A percentile compares a stretch with the other conserved stretches of the same genome.
Evolutionary conservation across 2,329 filamentous ascomycete genomes (phyloP).

Genomic region (Leptographium radiaticola): DNA sequence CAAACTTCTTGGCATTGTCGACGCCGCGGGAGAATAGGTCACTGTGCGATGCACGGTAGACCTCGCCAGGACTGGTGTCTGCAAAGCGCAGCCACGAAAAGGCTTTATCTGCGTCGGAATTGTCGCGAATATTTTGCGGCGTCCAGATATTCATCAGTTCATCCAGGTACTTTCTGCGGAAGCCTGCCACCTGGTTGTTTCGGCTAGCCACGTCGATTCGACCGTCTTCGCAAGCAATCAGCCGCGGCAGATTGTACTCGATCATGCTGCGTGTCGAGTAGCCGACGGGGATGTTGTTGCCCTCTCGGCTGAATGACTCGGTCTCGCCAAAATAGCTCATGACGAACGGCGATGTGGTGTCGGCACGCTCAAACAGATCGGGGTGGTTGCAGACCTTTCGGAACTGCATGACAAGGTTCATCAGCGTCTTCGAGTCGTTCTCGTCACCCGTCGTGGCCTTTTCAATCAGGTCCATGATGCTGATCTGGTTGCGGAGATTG

Average conservation of each 20-base stretch:
- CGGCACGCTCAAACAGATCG: conserved; percentile 88
- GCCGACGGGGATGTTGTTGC: conserved; percentile 60
- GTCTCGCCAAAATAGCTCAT: conserved; percentile 87
- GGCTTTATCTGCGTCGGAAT: conserved; percentile 43
- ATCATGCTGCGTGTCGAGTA: conserved; percentile 85
- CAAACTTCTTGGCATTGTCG: conserved; percentile 33
- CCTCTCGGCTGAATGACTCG: conserved; percentile 86
- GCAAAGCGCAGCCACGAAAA: conserved; percentile 90
- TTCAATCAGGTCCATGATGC: conserved; percentile 95
- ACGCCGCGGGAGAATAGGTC: conserved; percentile 59
- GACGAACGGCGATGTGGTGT: conserved; percentile 76
- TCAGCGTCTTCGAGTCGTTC: conserved; percentile 85
- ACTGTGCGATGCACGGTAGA: conserved; percentile 53
- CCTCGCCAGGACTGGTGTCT: conserved; percentile 62
- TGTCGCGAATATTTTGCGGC: conserved; percentile 61
- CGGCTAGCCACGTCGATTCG: conserved; percentile 61
- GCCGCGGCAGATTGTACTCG: conserved; percentile 66
- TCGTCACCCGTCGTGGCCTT: conserved; percentile 92
- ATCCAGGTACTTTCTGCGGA: conserved; percentile 61
- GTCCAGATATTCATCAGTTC: conserved; percentile 87
- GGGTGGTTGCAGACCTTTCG: conserved; percentile 98
- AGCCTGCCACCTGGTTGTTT: conserved; percentile 65
- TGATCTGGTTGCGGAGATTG: conserved; percentile 91
- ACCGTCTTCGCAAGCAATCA: conserved; percentile 72
- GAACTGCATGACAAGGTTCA: conserved; percentile 99